These are phyloP conservation scores for Colletotrichum noveboracense DNA, from an alignment of 2,329 filamentous ascomycete genomes.

Conservation along the genomic window DNA sequence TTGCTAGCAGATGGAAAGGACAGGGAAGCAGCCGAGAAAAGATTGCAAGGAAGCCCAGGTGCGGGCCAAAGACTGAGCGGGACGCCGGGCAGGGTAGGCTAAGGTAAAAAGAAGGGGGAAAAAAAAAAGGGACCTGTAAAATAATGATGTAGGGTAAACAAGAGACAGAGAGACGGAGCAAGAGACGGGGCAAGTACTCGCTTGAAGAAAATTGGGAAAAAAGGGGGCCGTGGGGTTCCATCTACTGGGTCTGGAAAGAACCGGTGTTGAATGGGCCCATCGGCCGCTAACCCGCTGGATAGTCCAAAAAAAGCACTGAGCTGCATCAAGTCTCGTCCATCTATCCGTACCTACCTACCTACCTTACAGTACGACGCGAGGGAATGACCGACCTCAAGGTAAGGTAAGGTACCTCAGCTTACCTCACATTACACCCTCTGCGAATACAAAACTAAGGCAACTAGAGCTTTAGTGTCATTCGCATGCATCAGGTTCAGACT, in stretches of 20 bases:
- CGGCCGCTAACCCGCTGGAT: neutral
- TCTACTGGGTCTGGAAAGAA: neutral
- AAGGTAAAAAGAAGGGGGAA: neutral
- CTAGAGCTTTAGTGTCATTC: neutral
- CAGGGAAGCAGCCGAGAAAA: neutral
- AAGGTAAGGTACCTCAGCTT: no score
- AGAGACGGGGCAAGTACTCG: no score
- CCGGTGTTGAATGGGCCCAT: neutral
- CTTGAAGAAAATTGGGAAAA: neutral
- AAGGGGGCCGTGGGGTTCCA: neutral
- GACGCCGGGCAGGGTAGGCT: neutral
- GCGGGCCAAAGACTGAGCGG: neutral
- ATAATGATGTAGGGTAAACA: neutral
- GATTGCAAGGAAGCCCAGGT: neutral
- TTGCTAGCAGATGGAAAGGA: neutral
- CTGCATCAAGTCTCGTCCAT: neutral
- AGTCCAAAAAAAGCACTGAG: constrained; percentile 16
- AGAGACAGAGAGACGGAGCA: neutral
- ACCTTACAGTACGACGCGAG: no score
- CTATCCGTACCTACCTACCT: no score
- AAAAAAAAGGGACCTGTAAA: neutral
- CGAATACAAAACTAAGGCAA: no score
- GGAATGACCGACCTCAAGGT: no score
- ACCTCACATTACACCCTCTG: no score
- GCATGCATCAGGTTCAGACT: neutral